A percentile compares a stretch with the other conserved stretches of the same genome.
These are phyloP conservation scores for Kodamaea suecica DNA, from an alignment of 1,139 yeast species.

Conservation along the genomic window DNA sequence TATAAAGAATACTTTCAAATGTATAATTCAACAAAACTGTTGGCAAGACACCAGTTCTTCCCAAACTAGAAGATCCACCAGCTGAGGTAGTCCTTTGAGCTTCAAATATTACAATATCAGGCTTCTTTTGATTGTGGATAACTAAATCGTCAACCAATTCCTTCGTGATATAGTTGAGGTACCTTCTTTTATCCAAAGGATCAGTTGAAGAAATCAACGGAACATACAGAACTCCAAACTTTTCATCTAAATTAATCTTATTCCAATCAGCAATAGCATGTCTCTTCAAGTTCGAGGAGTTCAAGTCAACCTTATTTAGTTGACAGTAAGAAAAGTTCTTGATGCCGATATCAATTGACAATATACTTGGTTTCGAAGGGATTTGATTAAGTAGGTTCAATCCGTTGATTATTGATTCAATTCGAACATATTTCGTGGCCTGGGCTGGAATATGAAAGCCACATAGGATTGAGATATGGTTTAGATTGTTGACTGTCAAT, in stretches of 20 bases:
- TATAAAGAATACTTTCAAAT: slow-evolving; percentile 33
- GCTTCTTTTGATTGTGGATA: slow-evolving; percentile 4
- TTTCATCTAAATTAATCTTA: slow-evolving; percentile 26
- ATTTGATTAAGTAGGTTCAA: slow-evolving; percentile 14
- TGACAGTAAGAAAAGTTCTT: slow-evolving; percentile 43
- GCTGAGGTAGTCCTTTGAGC: slow-evolving; percentile 31
- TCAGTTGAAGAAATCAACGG: slow-evolving; percentile 16
- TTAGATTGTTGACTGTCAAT: slow-evolving; percentile 15
- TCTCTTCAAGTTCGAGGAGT: slow-evolving; percentile 1
- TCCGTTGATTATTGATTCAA: slow-evolving; percentile 23
- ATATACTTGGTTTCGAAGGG: slow-evolving; percentile 18
- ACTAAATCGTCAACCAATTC: slow-evolving; percentile 20
- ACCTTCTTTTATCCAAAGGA: slow-evolving; percentile 24
- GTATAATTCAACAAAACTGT: slow-evolving; percentile 35
- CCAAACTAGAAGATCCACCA: slow-evolving; percentile 6
- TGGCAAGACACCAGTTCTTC: slow-evolving; percentile 23
- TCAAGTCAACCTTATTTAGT: slow-evolving; percentile 15
- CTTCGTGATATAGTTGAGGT: slow-evolving; percentile 24
- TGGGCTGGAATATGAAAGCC: slow-evolving; percentile 29
- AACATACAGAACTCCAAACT: slow-evolving; percentile 16
- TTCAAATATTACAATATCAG: slow-evolving; percentile 32
- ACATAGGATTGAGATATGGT: slow-evolving; percentile 33
- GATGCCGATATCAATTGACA: slow-evolving; percentile 40
- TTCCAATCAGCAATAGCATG: slow-evolving; percentile 26
- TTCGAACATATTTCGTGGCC: slow-evolving; percentile 26